Evolutionary conservation across 2,329 filamentous ascomycete species (phyloP), one percentile per base, ranked within the genome.

Genomic region (Trichoderma citrinoviride): DNA sequence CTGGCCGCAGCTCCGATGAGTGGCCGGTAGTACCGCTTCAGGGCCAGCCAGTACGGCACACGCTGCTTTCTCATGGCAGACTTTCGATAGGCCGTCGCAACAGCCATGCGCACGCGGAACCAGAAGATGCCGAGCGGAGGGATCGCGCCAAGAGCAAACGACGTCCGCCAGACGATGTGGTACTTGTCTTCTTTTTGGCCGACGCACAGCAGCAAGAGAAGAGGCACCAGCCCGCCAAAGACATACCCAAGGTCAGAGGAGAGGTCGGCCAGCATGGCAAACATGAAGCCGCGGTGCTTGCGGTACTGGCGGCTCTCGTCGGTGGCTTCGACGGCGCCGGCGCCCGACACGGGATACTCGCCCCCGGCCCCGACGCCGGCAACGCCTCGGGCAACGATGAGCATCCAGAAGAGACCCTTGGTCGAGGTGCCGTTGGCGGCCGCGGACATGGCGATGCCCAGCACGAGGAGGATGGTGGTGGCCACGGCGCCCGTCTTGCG

Each of bases 211-310:
- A 85, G 76, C 3, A 86, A 70, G 0, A 86, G 76, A 8, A 86
- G 71, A 1, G 83, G 81, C 0, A 84, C 79, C 0, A 84, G 71
- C 0, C 80, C 80, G 5, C 77, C 80, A 70, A 79, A 82, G 4
- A 83, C 79, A 67, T 83, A 85, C 0, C 83, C 83, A 10, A 86
- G 71, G 1, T 79, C 80, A 1, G 79, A 76, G 0, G 83, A 81
- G 6, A 86, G 72, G 68, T 85, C 80, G 1, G 80, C 78, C 14
- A 84, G 76, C 76, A 85, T 79, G n/a, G 83, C 82, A 64, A 86
- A 84, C 70, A 86, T 81, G 72, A 85, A 83, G 3, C 84, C 83
- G 43, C 83, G 76, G 41, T 77, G 77, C 65, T 81, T 81, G 43
- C 82, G 78, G 57, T 79, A 76, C 15, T 72, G 69, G 7, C 69